Percentiles rank a stretch among this genome's conserved stretches.
phyloP scores from a whole-genome alignment of 1,284 basidiomycete species.

The Salmacisia buchloeana region DNA sequence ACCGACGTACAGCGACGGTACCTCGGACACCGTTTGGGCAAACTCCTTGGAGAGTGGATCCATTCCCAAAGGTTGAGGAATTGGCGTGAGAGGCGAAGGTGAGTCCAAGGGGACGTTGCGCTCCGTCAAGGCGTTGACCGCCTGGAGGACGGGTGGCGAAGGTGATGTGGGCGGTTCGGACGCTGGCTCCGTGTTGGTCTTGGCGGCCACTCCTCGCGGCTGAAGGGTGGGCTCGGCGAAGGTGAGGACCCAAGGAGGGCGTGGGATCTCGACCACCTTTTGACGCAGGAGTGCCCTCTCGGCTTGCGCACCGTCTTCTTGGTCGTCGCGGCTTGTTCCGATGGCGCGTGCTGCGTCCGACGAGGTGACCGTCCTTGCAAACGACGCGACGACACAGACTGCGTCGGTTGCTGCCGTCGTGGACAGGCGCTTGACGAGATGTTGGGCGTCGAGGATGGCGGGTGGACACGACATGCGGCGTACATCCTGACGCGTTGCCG shows the following conservation, averaged over 20 bases:
- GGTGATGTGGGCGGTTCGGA: background rate
- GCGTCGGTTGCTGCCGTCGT: no score
- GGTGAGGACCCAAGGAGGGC: background rate
- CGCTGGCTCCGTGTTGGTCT: background rate
- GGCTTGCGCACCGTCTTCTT: no score
- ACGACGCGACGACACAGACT: no score
- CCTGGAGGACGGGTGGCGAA: background rate
- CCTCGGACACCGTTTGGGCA: background rate
- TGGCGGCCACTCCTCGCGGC: background rate
- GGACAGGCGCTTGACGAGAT: no score
- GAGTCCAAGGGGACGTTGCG: background rate
- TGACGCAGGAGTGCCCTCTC: no score
- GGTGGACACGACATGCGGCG: no score
- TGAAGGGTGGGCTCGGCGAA: background rate
- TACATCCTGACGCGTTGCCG: no score
- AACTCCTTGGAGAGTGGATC: background rate
- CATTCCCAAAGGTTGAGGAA: background rate
- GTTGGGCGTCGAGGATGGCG: no score
- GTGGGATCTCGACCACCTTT: background rate
- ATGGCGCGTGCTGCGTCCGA: no score
- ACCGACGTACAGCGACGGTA: background rate
- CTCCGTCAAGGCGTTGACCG: background rate
- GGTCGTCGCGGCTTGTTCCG: no score
- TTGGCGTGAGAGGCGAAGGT: background rate
- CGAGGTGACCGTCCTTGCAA: no score